Base-by-base conservation (phyloP, 257 asterid genomes). In the Solanum lycopersicoides region DNA sequence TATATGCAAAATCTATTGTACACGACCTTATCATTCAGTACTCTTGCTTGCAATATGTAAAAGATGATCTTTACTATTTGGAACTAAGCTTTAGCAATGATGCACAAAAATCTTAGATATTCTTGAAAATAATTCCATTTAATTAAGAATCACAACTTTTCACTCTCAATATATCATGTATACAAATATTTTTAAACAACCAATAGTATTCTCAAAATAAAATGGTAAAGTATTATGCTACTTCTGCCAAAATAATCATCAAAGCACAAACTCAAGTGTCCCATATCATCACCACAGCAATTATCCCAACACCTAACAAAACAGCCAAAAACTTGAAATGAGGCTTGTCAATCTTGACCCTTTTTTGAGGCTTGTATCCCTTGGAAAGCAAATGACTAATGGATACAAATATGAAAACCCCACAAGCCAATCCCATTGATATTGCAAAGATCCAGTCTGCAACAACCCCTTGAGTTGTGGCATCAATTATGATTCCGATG, bases 281-380 rank as follows among this genome's bases (percentile, higher is more conserved):
- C 99, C 99, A 96, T 32, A 96, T 96, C 99, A 96, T 96, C 15
- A 95, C 99, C 87, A 96, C 94, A 3, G 99, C 98, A 88, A 96
- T 96, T 0, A 95, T 94, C 41, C 93, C 98, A 84, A 95, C 90
- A 3, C 99, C 99, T 59, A 94, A 88, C 88, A 90, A 41, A 12
- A 92, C 99, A 45, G 98, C 96, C 87, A 96, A 87, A 53, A 96
- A 93, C 93, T 92, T 93, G 84, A 87, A 82, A 39, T 74, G 88
- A 39, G 96, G 95, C 66, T 82, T 89, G 86, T 96, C 93, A 6
- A 90, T 39, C 3, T 87, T 12, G 8, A 93, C 93, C 86, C 7
- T 12, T 88, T 92, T 91, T 86, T 44, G 88, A 87, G 98, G 92
- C 53, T 87, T 90, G 85, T 95, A 96, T 1, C 99, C 98, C 88